Evolutionary conservation across 129 eudicot species (phyloP).

Genomic region (Tagetes patula): DNA sequence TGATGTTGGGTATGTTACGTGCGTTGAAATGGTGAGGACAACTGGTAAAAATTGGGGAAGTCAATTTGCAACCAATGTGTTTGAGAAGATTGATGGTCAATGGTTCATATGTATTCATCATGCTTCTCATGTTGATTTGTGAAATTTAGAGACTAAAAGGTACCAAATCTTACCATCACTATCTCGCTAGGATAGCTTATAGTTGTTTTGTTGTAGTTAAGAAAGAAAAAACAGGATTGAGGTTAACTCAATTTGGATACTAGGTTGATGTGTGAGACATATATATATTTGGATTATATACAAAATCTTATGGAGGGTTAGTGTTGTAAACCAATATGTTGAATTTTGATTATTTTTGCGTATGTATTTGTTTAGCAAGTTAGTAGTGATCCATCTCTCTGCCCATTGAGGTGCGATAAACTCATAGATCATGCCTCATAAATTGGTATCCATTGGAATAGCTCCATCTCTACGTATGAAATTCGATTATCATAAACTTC

Average conservation of each 20-base stretch:
- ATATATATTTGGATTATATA: slow-evolving; percentile 5
- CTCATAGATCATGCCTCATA: background rate
- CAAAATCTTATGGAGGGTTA: background rate
- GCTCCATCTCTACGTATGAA: too few species aligned
- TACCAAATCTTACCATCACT: slow-evolving; percentile 9
- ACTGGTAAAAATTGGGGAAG: slow-evolving; percentile 65
- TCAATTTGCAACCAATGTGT: slow-evolving; percentile 20
- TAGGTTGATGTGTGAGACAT: background rate
- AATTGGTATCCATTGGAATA: too few species aligned
- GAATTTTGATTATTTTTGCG: background rate
- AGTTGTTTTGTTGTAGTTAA: background rate
- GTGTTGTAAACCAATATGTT: background rate
- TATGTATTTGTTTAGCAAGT: background rate
- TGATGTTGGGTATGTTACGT: slow-evolving; percentile 78
- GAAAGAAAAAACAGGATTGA: background rate
- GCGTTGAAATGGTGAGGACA: slow-evolving; percentile 84
- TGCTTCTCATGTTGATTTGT: slow-evolving; percentile 20
- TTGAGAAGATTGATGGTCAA: slow-evolving; percentile 17
- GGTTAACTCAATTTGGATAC: background rate
- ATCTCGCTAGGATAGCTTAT: background rate
- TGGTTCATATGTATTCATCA: slow-evolving; percentile 21
- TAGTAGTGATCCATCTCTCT: background rate
- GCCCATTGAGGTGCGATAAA: background rate
- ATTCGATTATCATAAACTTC: too few species aligned
- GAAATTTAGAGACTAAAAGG: slow-evolving; percentile 10